Evolutionary conservation across 768 basidiomycete species (phyloP).

Genomic region (Hemileccinum impolitum): DNA sequence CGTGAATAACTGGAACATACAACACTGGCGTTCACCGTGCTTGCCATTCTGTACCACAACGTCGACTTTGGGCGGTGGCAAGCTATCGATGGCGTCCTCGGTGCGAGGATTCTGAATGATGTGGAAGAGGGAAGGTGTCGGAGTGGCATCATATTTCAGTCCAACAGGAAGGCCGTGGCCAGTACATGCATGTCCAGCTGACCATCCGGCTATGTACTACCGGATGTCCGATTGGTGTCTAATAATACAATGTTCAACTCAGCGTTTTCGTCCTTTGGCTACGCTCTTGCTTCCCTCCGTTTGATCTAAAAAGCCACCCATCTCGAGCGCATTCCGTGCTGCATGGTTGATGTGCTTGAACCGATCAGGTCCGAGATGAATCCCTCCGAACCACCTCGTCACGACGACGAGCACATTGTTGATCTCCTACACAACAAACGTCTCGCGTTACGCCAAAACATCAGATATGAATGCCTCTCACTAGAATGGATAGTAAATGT

Average conservation of each 20-base stretch:
- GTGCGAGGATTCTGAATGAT: conserved; percentile 19
- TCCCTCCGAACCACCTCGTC: conserved; percentile 91
- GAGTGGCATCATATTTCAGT: conserved; percentile 12
- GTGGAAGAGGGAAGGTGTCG: conserved; percentile 13
- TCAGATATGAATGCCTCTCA: conserved; percentile 30
- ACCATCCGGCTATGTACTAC: not conserved
- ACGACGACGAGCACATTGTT: conserved; percentile 88
- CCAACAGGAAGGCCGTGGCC: not conserved
- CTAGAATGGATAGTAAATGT: conserved; percentile 86
- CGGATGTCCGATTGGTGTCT: not conserved
- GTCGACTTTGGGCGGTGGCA: conserved; percentile 8
- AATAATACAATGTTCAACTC: conserved; percentile 2
- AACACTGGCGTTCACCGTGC: conserved; percentile 32
- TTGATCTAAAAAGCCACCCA: conserved; percentile 79
- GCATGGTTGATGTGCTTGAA: conserved; percentile 96
- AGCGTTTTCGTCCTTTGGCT: conserved; percentile 29
- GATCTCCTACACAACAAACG: conserved; percentile 51
- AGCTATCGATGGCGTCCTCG: conserved; percentile 9
- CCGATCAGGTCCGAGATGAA: conserved; percentile 83
- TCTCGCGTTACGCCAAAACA: not conserved
- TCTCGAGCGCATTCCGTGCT: conserved; percentile 84
- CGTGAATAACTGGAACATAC: conserved; percentile 30
- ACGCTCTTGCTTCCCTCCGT: conserved; percentile 28
- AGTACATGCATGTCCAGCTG: not conserved
- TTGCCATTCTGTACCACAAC: conserved; percentile 50